Evolutionary conservation across 306 rosid species (phyloP).

Genomic region (Inga oerstediana): DNA sequence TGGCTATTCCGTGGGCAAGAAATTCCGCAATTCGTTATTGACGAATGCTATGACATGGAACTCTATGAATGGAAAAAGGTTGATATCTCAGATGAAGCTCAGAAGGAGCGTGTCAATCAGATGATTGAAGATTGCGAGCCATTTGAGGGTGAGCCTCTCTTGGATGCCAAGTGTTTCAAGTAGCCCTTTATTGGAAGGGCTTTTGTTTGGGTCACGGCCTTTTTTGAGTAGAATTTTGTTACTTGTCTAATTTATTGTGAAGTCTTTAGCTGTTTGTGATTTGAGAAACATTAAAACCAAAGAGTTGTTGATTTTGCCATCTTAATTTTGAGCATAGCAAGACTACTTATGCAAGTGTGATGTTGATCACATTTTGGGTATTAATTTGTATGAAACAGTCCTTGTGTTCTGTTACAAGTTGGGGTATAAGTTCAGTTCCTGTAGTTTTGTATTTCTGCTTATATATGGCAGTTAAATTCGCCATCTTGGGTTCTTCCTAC

Average conservation of each 20-base stretch:
- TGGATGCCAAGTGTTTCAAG: conserved; percentile 70
- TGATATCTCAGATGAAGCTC: conserved; percentile 55
- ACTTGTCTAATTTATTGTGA: not conserved
- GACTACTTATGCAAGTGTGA: not conserved
- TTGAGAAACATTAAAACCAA: not conserved
- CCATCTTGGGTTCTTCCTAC: not conserved
- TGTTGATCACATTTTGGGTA: not conserved
- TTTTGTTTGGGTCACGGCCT: not conserved
- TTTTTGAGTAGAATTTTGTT: conserved; percentile 6
- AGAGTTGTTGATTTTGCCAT: not conserved
- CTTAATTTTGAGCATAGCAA: not conserved
- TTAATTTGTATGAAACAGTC: not conserved
- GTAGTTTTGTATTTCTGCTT: not conserved
- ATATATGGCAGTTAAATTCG: not conserved
- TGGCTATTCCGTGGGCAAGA: conserved; percentile 78
- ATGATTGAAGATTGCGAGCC: conserved; percentile 68
- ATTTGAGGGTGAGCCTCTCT: conserved; percentile 58
- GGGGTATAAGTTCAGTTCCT: not conserved
- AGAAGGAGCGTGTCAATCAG: conserved; percentile 65
- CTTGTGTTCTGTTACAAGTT: not conserved
- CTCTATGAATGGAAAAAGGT: conserved; percentile 66
- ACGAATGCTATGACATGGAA: conserved; percentile 77
- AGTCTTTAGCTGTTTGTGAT: conserved; percentile 5
- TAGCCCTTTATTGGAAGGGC: not conserved
- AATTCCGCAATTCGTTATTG: conserved; percentile 53